Percentiles rank a stretch among this genome's conserved stretches.
These are phyloP conservation scores for Globisporangium spinosum DNA, from an alignment of 352 stramenopile species.

Conservation along the genomic window DNA sequence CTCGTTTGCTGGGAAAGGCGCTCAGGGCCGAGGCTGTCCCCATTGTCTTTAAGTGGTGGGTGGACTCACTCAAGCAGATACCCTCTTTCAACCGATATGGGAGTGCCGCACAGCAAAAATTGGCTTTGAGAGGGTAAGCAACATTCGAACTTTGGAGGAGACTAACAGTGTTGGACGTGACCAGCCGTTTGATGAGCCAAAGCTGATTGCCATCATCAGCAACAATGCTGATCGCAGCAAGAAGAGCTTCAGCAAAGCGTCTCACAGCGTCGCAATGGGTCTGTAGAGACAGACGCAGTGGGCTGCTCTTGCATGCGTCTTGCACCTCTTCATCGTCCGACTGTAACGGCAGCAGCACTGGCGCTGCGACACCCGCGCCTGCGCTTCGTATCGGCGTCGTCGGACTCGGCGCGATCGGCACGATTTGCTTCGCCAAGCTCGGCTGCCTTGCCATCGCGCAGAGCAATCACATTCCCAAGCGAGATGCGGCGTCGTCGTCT, in stretches of 20 bases:
- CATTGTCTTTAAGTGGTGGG: too few relatives aligned
- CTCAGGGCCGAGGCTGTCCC: too few relatives aligned
- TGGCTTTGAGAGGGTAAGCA: too few relatives aligned
- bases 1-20: too few relatives aligned
- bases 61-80: too few relatives aligned
- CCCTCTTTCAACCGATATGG: too few relatives aligned
- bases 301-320: background rate
- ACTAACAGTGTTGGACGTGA: background rate
- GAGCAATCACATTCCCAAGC: background rate
- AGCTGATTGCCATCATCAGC: background rate
- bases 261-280: background rate
- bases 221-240: background rate
- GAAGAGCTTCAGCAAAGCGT: background rate
- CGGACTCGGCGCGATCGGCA: constrained; percentile 66
- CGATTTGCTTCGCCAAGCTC: constrained; percentile 66
- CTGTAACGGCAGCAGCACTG: background rate
- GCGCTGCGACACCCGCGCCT: background rate
- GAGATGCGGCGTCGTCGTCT: background rate
- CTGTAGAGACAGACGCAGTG: background rate
- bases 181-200: background rate
- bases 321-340: background rate
- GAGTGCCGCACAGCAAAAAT: too few relatives aligned
- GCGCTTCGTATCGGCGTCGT: constrained; percentile 51
- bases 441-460: constrained; percentile 23
- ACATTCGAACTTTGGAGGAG: background rate